Base-by-base conservation (phyloP, 257 asterid genomes). In the Solanum clarkiae region DNA sequence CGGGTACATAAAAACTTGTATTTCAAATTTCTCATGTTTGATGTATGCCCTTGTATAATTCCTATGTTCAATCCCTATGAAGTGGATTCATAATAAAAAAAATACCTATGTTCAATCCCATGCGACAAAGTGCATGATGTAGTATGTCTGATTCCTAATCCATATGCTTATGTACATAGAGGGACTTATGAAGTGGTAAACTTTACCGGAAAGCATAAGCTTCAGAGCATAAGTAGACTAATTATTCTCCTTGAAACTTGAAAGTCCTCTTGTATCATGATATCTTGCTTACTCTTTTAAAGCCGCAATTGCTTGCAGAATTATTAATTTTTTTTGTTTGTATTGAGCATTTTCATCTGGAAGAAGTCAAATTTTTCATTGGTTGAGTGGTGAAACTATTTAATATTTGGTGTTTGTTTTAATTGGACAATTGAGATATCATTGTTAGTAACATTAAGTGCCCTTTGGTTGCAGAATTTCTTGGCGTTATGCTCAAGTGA, bases 401-500 rank as follows among this genome's bases (percentile, higher is more conserved):
- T 10, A 24, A 53, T 53, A 79, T 16, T 53, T 10, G 83, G 18
- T 53, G 82, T 53, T 26, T 53, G 49, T 53, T 26, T 26, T 18
- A 40, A 40, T 42, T 18, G 80, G 80, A 70, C 10, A 54, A 2
- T 70, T 5, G 80, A 40, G 54, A 70, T 42, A 18, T 70, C 63
- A 77, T 77, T 26, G 42, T 8, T 72, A 51, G 45, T 51, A 32
- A 54, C 4, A 26, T 71, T 24, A 42, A 56, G 74, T 49, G 15
- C 77, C 59, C 11, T 87, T 88, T 88, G 60, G 22, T 22, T 88
- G 85, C 97, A 97, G 98, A 95, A 95, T 89, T 95, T 95, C 90
- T 87, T 97, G 94, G 98, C 98, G 22, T 88, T 94, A 15, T 93
- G 94, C 84, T 98, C 98, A 22, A 95, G 98, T 89, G 96, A 98